Evolutionary conservation across 306 rosid genomes (phyloP).

Genomic region (Geum urbanum): DNA sequence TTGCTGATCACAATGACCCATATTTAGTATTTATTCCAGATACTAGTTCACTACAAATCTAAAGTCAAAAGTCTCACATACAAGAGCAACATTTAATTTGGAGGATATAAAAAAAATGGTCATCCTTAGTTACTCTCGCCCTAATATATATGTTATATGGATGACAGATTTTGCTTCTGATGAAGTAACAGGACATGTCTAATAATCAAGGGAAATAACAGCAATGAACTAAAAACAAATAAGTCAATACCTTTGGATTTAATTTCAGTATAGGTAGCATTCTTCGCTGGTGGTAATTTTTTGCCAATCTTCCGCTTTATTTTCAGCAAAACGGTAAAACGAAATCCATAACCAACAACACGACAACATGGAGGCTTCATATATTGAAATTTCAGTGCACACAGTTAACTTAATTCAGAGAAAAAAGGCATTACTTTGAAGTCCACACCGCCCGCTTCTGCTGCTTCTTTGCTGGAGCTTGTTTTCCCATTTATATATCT

Average conservation of each 20-base stretch:
- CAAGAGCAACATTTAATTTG: not conserved
- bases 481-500: conserved; percentile 46
- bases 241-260: conserved; percentile 62
- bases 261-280: conserved; percentile 73
- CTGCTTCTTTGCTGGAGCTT: conserved; percentile 57
- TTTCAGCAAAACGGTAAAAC: conserved; percentile 45
- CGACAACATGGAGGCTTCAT: not conserved
- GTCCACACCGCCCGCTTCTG: conserved; percentile 61
- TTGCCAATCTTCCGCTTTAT: conserved; percentile 76
- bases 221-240: not conserved
- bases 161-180: too few species aligned
- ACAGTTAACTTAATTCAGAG: not conserved
- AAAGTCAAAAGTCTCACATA: not conserved
- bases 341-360: not conserved
- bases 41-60: conserved; percentile 5
- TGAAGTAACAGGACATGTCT: not conserved
- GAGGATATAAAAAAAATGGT: not conserved
- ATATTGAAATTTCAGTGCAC: not conserved
- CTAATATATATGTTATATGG: not conserved
- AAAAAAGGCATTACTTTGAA: conserved; percentile 47
- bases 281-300: conserved; percentile 81
- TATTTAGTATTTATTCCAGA: conserved; percentile 13
- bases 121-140: not conserved
- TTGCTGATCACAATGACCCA: conserved; percentile 49
- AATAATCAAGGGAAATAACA: too few species aligned